phyloP scores from a whole-genome alignment of 225 moss, liverwort and hornwort species.

The Ulota crispa region DNA sequence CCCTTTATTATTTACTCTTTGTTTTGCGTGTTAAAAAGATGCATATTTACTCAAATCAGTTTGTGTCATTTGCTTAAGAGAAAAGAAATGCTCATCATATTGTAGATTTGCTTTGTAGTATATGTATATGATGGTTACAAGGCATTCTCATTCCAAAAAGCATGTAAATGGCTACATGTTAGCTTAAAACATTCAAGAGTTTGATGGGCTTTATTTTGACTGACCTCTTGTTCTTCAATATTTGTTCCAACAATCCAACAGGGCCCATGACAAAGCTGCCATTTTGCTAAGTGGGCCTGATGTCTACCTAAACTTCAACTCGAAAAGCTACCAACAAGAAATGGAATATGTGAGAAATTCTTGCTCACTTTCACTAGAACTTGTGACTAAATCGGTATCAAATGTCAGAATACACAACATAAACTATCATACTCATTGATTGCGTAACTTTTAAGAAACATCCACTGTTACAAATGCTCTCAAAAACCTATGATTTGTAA shows the following conservation, averaged over 20 bases:
- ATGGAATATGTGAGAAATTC: slow-evolving; percentile 30
- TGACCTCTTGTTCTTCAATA: not conserved
- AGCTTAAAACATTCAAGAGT: not conserved
- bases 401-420: not conserved
- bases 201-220: not conserved
- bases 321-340: slow-evolving; percentile 29
- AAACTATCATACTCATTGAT: not conserved
- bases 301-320: slow-evolving; percentile 33
- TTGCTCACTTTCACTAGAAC: not conserved
- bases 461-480: no score
- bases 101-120: no score
- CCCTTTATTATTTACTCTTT: not conserved
- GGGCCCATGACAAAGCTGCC: slow-evolving; percentile 39
- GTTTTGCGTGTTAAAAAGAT: not conserved
- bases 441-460: not conserved
- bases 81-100: not conserved
- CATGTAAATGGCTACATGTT: not conserved
- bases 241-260: slow-evolving; percentile 4
- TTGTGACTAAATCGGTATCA: not conserved
- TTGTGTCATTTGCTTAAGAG: not conserved
- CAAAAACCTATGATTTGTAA: no score
- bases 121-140: not conserved
- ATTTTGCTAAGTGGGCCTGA: slow-evolving; percentile 20
- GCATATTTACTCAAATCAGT: not conserved
- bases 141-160: not conserved